A percentile compares a stretch with the other conserved stretches of the same genome.
These are phyloP conservation scores for Apophysomyces variabilis DNA, from an alignment of 371 early-diverging fungal species.

Conservation along the genomic window DNA sequence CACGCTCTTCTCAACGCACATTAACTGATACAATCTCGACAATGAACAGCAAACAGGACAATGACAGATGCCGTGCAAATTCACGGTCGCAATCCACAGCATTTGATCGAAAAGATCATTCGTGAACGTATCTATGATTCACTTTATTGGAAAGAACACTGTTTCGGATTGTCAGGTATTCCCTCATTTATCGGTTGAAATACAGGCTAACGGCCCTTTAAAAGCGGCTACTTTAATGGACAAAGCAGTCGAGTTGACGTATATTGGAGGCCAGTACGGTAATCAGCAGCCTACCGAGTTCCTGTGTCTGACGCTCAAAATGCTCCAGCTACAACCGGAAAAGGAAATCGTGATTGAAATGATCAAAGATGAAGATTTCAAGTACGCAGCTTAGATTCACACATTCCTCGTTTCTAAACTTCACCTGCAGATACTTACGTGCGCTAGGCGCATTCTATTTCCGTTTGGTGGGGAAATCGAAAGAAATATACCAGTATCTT, in stretches of 20 bases:
- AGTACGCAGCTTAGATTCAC: slow-evolving; percentile 44
- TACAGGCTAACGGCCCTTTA: background rate
- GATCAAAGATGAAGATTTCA: slow-evolving; percentile 77
- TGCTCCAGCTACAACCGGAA: slow-evolving; percentile 91
- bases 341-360: slow-evolving; percentile 83
- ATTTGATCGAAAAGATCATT: slow-evolving; percentile 92
- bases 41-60: slow-evolving; percentile 68
- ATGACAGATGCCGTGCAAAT: slow-evolving; percentile 69
- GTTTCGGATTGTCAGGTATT: slow-evolving; percentile 90
- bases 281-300: slow-evolving; percentile 90
- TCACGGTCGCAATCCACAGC: slow-evolving; percentile 92
- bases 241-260: slow-evolving; percentile 78
- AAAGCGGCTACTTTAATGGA: slow-evolving; percentile 89
- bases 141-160: slow-evolving; percentile 95
- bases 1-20: background rate
- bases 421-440: slow-evolving; percentile 70
- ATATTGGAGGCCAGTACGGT: slow-evolving; percentile 89
- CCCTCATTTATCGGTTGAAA: background rate
- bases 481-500: slow-evolving; percentile 82
- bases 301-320: slow-evolving; percentile 84
- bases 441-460: slow-evolving; percentile 91
- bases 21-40: background rate
- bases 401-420: background rate
- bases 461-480: slow-evolving; percentile 75
- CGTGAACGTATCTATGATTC: slow-evolving; percentile 90